Conservation (phyloP, 2,329 filamentous ascomycete species). For the Botrytis elliptica region DNA sequence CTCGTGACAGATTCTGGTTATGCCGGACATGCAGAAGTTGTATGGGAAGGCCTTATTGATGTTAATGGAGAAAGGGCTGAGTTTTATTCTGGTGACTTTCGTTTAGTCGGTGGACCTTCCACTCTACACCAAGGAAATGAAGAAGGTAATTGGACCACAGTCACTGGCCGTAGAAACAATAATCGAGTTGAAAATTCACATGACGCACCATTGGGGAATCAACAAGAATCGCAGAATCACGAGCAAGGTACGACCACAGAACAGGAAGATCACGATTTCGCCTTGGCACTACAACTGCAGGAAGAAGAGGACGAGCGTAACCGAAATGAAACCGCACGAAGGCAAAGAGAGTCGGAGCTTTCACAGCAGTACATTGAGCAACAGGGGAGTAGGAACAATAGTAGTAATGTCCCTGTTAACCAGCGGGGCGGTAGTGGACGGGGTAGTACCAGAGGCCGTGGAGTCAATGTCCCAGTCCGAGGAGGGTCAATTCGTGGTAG, state of each 20-base stretch:
- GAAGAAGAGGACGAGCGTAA: constrained; percentile 88
- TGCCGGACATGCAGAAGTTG: constrained; percentile 80
- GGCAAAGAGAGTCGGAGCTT: constrained; percentile 63
- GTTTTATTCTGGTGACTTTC: constrained; percentile 88
- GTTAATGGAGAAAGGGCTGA: constrained; percentile 80
- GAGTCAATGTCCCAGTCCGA: constrained; percentile 1
- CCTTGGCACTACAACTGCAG: constrained; percentile 86
- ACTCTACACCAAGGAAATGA: constrained; percentile 20
- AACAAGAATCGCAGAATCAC: constrained; percentile 16
- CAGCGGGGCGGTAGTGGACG: constrained; percentile 33
- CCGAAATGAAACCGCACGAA: constrained; percentile 58
- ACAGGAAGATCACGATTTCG: constrained; percentile 81
- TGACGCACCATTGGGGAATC: background rate
- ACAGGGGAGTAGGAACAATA: constrained; percentile 48
- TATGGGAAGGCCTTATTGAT: constrained; percentile 93
- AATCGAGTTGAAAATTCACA: constrained; percentile 11
- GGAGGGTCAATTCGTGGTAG: constrained; percentile 15
- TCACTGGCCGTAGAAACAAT: constrained; percentile 20
- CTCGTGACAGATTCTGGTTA: constrained; percentile 94
- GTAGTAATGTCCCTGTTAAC: constrained; percentile 33
- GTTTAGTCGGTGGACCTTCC: constrained; percentile 65
- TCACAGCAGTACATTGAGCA: constrained; percentile 71
- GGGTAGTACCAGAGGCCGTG: background rate
- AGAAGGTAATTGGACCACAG: constrained; percentile 30
- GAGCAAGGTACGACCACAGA: constrained; percentile 44